Percentiles rank a stretch among this genome's conserved stretches.
Conservation (phyloP, 2,329 filamentous ascomycete genomes). For the Truncatella angustata region DNA sequence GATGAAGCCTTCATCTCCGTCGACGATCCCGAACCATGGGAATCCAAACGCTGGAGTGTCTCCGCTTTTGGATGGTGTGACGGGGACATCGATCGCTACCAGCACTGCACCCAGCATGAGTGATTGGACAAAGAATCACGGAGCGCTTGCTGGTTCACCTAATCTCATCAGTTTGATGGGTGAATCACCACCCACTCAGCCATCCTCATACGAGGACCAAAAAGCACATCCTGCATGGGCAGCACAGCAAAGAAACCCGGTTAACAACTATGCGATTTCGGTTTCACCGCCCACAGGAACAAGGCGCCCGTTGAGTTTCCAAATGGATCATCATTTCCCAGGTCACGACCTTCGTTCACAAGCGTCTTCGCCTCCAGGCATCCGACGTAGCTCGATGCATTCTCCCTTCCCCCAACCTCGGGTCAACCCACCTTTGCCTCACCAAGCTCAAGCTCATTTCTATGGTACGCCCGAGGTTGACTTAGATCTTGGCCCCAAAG, state of each 20-base stretch:
- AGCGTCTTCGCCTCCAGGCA: conserved; percentile 36
- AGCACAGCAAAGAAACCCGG: conserved; percentile 15
- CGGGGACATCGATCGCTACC: conserved; percentile 28
- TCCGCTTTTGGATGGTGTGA: conserved; percentile 28
- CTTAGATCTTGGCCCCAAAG: conserved; percentile 46
- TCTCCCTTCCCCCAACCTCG: conserved; percentile 44
- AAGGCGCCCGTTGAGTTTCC: conserved; percentile 39
- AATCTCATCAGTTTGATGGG: conserved; percentile 35
- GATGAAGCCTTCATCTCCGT: conserved; percentile 26
- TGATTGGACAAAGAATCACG: conserved; percentile 30
- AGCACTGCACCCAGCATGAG: conserved; percentile 31
- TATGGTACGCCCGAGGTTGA: conserved; percentile 72
- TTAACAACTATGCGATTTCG: conserved; percentile 26
- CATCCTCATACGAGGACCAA: conserved; percentile 33
- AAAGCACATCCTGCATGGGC: conserved; percentile 9
- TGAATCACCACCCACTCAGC: conserved; percentile 34
- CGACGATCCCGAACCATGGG: conserved; percentile 27
- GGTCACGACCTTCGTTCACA: conserved; percentile 35
- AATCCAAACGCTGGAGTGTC: conserved; percentile 21
- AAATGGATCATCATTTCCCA: conserved; percentile 36
- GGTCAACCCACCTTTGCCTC: conserved; percentile 54
- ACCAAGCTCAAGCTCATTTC: conserved; percentile 66
- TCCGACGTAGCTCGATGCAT: conserved; percentile 48
- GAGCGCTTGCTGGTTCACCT: conserved; percentile 29
- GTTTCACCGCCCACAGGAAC: conserved; percentile 27